A percentile compares a stretch with the other conserved stretches of the same genome.
phyloP scores from a whole-genome alignment of 2,329 filamentous ascomycete genomes.

The Myriangium duriaei region DNA sequence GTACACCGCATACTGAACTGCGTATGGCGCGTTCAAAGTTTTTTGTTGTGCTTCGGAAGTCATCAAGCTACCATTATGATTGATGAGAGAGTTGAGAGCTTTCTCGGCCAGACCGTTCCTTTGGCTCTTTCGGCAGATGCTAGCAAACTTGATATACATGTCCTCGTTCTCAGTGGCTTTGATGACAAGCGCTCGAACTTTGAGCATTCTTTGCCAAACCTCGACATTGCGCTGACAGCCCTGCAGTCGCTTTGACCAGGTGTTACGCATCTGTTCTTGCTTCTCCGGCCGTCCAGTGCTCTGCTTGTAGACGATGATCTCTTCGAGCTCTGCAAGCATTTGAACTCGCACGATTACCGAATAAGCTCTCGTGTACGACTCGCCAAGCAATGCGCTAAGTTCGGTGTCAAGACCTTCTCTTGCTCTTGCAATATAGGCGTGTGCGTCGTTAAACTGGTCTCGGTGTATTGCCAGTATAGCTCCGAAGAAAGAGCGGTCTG shows the following conservation, averaged over 20 bases:
- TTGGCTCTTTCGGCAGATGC: slow-evolving; percentile 91
- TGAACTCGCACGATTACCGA: slow-evolving; percentile 96
- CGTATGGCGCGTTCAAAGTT: slow-evolving; percentile 46
- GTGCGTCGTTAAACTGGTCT: slow-evolving; percentile 86
- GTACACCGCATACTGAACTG: slow-evolving; percentile 89
- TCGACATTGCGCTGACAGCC: slow-evolving; percentile 96
- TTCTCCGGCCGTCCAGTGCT: slow-evolving; percentile 66
- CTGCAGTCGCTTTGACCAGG: slow-evolving; percentile 90
- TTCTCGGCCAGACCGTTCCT: slow-evolving; percentile 92
- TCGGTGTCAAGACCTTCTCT: slow-evolving; percentile 91
- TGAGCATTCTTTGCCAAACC: slow-evolving; percentile 96
- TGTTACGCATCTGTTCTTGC: slow-evolving; percentile 78
- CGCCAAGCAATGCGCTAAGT: slow-evolving; percentile 87
- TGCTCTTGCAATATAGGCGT: slow-evolving; percentile 79
- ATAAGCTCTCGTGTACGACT: slow-evolving; percentile 96
- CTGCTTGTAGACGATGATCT: slow-evolving; percentile 97
- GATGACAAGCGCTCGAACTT: slow-evolving; percentile 84
- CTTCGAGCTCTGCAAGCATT: slow-evolving; percentile 96
- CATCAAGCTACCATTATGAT: slow-evolving; percentile 31
- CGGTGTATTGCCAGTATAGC: slow-evolving; percentile 90
- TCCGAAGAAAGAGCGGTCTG: slow-evolving; percentile 93
- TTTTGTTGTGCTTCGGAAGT: slow-evolving; percentile 48
- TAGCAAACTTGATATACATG: slow-evolving; percentile 99
- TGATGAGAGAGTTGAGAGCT: slow-evolving; percentile 81
- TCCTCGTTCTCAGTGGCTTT: slow-evolving; percentile 86